Conservation (phyloP, 305 asterid genomes). For the Fraxinus baroniana region DNA sequence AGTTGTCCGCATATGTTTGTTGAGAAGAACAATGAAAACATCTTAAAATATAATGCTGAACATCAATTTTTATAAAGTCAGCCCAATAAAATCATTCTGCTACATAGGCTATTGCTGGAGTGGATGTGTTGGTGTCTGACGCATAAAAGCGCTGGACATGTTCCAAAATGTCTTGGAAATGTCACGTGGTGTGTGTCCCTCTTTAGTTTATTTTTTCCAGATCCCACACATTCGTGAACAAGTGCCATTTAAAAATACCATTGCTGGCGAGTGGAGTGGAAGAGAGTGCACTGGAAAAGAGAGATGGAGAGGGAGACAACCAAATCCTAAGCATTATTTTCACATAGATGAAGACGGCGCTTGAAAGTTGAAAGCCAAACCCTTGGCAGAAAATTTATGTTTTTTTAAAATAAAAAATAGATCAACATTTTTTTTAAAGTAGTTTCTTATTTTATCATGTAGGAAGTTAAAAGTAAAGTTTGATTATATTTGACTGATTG, state of each 20-base stretch:
- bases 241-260: background rate
- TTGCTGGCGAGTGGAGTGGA: background rate
- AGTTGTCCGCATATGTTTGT: background rate
- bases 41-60: background rate
- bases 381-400: background rate
- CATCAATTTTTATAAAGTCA: background rate
- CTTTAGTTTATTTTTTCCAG: background rate
- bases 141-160: background rate
- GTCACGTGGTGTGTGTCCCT: background rate
- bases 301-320: background rate
- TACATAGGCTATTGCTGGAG: background rate
- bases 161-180: background rate
- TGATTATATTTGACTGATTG: background rate
- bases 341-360: background rate
- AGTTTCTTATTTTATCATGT: background rate
- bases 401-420: background rate
- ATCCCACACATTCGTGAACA: background rate
- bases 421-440: background rate
- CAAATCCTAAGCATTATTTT: background rate
- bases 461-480: background rate
- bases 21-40: background rate
- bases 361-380: background rate
- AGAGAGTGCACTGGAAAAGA: background rate
- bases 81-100: background rate
- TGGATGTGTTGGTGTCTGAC: background rate